Base-by-base conservation (phyloP, 2,329 filamentous ascomycete genomes). In the Biscogniauxia mediterranea region DNA sequence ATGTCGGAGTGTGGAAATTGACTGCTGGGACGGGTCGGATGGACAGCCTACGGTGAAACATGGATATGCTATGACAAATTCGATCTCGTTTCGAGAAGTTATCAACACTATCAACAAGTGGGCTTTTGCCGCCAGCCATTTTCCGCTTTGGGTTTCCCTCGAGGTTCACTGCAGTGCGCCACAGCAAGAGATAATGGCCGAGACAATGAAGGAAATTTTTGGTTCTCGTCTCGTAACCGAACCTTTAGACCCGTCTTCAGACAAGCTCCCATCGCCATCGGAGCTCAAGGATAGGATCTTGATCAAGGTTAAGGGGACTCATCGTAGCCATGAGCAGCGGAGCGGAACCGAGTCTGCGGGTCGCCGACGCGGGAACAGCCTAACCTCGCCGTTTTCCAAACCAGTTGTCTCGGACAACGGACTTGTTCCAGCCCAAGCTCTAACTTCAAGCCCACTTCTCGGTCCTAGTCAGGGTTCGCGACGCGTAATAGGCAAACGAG, bases 21-120 rank as follows among this genome's bases (percentile, higher is more conserved):
- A 99, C 76, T 98, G 94, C 77, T 99, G 95, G 95, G 93, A 99
- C 76, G 95, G 95, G 17, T 84, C 86, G 57, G 90, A 97, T 72
- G 92, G 92, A 49, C 86, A 92, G 70, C 95, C 95, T 0, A 87
- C 93, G 57, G 95, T 99, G 32, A 93, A 92, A 64, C 95, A 99
- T 70, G 95, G 95, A 23, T 88, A 89, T 61, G 97, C 93, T 0
- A 83, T 96, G 76, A 98, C 95, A 0, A 94, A 88, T 13, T 89
- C 91, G 61, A 93, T 98, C 59, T 87, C 91, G 46, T 99, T 99
- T 77, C 85, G 88, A 53, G 94, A 98, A 75, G 94, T 94, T 65
- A 92, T 99, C 78, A 90, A 89, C 25, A 93, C 93, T 56, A 95
- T 99, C 75, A 92, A 93, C 76, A 93, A 94, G 74, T 97, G 97